These are phyloP conservation scores for Sporothrix brasiliensis DNA, from an alignment of 2,329 filamentous ascomycete genomes.

Conservation along the genomic window DNA sequence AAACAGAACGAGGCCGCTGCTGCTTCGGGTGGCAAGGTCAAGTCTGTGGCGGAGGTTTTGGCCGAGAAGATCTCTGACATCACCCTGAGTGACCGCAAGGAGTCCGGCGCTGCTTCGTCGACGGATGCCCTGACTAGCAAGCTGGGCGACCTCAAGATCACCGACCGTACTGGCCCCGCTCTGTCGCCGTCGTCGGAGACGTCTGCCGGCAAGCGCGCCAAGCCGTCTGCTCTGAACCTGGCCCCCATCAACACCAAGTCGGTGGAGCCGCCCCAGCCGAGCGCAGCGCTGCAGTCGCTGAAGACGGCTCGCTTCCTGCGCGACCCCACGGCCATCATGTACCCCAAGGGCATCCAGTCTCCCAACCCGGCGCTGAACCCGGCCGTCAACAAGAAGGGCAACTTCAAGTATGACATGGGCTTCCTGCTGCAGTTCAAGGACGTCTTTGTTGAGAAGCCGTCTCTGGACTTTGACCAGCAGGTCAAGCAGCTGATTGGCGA, in stretches of 20 bases:
- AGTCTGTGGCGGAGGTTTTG: slow-evolving; percentile 57
- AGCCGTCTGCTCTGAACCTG: slow-evolving; percentile 87
- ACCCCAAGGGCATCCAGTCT: slow-evolving; percentile 80
- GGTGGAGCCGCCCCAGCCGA: slow-evolving; percentile 89
- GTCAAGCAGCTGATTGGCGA: slow-evolving; percentile 88
- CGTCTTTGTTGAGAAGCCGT: slow-evolving; percentile 96
- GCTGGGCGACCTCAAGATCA: slow-evolving; percentile 55
- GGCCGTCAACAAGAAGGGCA: slow-evolving; percentile 75
- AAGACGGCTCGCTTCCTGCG: slow-evolving; percentile 88
- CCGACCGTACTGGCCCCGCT: slow-evolving; percentile 41
- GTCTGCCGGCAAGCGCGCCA: slow-evolving; percentile 59
- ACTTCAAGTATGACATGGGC: slow-evolving; percentile 91
- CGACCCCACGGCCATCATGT: slow-evolving; percentile 72
- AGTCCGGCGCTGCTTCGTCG: slow-evolving; percentile 45
- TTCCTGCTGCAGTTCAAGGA: slow-evolving; percentile 96
- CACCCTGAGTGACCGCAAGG: slow-evolving; percentile 50
- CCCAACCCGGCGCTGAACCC: slow-evolving; percentile 90
- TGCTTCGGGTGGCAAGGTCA: slow-evolving; percentile 44
- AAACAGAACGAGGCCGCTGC: slow-evolving; percentile 54
- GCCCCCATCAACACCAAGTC: slow-evolving; percentile 78
- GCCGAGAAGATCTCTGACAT: slow-evolving; percentile 47
- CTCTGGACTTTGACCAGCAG: slow-evolving; percentile 87
- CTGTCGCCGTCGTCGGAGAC: slow-evolving; percentile 41
- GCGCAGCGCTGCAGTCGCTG: slow-evolving; percentile 87
- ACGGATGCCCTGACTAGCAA: slow-evolving; percentile 53